Evolutionary conservation across 441 rosid species (phyloP).

Genomic region (Melastoma candidum): DNA sequence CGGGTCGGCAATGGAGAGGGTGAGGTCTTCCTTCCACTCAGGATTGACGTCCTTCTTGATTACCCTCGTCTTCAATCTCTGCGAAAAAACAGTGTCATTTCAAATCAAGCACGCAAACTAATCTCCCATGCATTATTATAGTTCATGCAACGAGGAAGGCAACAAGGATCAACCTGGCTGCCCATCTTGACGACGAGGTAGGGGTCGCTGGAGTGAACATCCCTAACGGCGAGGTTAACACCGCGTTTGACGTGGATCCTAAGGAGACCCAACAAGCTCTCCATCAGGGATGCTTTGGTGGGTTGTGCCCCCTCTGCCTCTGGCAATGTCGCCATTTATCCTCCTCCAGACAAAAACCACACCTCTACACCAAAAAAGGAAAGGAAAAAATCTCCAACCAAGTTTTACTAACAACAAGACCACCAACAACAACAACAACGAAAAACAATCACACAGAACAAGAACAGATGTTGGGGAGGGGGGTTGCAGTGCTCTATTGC

Average conservation of each 20-base stretch:
- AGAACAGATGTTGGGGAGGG: too few species aligned
- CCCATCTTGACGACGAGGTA: constrained; percentile 79
- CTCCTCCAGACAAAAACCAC: not conserved
- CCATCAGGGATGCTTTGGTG: constrained; percentile 33
- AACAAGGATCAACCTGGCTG: constrained; percentile 37
- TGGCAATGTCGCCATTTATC: not conserved
- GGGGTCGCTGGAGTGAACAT: constrained; percentile 84
- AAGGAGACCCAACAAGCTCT: constrained; percentile 61
- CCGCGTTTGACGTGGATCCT: constrained; percentile 73
- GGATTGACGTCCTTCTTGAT: constrained; percentile 17
- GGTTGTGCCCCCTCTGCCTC: not conserved
- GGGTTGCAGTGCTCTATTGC: too few species aligned
- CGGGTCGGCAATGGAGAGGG: constrained; percentile 12
- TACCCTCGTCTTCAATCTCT: constrained; percentile 14
- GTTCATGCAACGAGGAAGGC: not conserved
- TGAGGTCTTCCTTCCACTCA: constrained; percentile 19
- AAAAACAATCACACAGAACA: too few species aligned
- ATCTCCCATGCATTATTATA: not conserved
- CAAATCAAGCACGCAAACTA: not conserved
- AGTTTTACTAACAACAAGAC: too few species aligned
- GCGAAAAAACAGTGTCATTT: not conserved
- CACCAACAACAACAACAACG: too few species aligned
- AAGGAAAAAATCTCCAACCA: too few species aligned
- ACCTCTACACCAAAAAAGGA: too few species aligned
- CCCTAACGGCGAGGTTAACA: constrained; percentile 84